Evolutionary conservation across 2,329 filamentous ascomycete genomes (phyloP).

Genomic region (Claviceps sp.): DNA sequence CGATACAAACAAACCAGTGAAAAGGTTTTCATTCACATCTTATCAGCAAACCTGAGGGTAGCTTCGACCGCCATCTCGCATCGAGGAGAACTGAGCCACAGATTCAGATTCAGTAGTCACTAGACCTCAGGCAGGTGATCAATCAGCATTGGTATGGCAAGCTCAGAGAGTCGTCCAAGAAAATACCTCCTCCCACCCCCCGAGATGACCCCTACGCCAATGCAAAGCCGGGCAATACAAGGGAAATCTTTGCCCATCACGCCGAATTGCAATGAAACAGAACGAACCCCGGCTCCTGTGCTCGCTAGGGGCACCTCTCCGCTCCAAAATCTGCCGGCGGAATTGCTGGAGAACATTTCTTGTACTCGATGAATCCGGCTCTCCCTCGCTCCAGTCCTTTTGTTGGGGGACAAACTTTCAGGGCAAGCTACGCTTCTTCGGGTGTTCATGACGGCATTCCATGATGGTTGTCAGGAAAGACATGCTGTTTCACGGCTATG

Average conservation of each 20-base stretch:
- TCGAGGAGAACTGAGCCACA: too few relatives aligned
- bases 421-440: conserved; percentile 22
- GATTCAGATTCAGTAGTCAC: too few relatives aligned
- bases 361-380: conserved; percentile 22
- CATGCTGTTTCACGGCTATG: too few relatives aligned
- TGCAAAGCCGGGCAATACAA: conserved; percentile 35
- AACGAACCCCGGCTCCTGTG: conserved; percentile 6
- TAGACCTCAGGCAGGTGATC: too few relatives aligned
- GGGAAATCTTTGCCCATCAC: conserved; percentile 9
- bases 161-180: too few relatives aligned
- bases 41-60: too few relatives aligned
- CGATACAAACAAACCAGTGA: too few relatives aligned
- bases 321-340: conserved; percentile 30
- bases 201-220: conserved; percentile 34
- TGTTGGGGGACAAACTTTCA: conserved; percentile 35
- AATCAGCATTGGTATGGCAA: too few relatives aligned
- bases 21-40: too few relatives aligned
- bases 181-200: too few relatives aligned
- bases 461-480: conserved; percentile 10
- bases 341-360: conserved; percentile 38
- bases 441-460: conserved; percentile 23
- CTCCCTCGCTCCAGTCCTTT: conserved; percentile 21
- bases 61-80: too few relatives aligned
- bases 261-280: conserved; percentile 13
- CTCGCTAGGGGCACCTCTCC: not conserved